phyloP scores from a whole-genome alignment of 2,329 filamentous ascomycete genomes.

The Colletotrichum scovillei region DNA sequence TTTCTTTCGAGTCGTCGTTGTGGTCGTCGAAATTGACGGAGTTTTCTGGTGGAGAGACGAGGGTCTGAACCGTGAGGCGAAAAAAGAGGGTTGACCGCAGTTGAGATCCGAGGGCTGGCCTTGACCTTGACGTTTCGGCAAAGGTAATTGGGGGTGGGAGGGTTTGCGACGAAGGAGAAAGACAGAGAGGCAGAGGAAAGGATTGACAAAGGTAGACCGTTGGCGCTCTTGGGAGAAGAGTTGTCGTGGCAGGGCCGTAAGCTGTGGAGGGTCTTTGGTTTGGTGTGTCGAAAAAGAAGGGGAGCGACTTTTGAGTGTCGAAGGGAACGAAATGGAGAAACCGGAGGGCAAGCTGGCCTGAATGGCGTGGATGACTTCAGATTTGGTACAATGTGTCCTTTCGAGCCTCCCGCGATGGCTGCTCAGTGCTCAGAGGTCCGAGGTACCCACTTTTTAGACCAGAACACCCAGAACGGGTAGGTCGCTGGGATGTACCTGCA shows the following conservation, averaged over 20 bases:
- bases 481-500: conserved; percentile 27
- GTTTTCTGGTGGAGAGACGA: conserved; percentile 16
- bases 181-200: not conserved
- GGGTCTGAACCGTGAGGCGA: conserved; percentile 15
- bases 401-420: conserved; percentile 32
- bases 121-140: conserved; percentile 30
- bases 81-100: conserved; percentile 28
- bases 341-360: conserved; percentile 31
- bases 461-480: conserved; percentile 32
- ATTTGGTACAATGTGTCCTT: conserved; percentile 36
- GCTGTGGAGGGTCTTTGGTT: not conserved
- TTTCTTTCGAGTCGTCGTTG: not conserved
- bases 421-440: conserved; percentile 28
- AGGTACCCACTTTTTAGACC: conserved; percentile 34
- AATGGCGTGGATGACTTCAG: conserved; percentile 33
- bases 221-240: conserved; percentile 13
- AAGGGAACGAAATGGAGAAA: conserved; percentile 1
- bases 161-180: conserved; percentile 18
- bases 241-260: conserved; percentile 12
- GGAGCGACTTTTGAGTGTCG: conserved; percentile 14
- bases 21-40: conserved; percentile 15
- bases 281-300: conserved; percentile 6
- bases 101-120: conserved; percentile 34
- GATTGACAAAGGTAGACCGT: conserved; percentile 25
- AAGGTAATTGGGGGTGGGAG: conserved; percentile 4